A percentile compares a stretch with the other conserved stretches of the same genome.
Conservation (phyloP, 2,329 filamentous ascomycete genomes). For the Penicillium hesseltinei region DNA sequence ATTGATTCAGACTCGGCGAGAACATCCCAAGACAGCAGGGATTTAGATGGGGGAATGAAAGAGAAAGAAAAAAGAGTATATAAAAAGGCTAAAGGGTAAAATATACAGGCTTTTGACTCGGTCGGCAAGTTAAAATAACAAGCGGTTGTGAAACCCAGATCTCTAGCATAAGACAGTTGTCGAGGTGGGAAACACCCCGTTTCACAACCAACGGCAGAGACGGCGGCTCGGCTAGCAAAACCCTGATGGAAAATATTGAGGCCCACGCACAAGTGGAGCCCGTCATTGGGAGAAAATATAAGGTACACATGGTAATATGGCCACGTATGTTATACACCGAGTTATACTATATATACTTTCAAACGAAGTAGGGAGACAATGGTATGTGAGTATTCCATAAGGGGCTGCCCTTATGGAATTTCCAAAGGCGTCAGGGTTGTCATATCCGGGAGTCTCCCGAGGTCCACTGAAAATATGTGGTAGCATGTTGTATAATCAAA, state of each 20-base stretch:
- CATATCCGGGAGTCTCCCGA: conserved; percentile 1
- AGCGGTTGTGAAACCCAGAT: conserved; percentile 18
- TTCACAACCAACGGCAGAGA: conserved; percentile 20
- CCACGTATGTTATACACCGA: background rate
- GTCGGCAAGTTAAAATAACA: conserved; percentile 9
- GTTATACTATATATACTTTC: background rate
- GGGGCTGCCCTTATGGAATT: background rate
- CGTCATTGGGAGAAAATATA: background rate
- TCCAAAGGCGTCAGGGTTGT: background rate
- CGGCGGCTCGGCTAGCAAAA: conserved; percentile 24
- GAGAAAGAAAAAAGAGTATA: background rate
- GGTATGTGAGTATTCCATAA: background rate
- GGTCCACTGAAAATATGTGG: background rate
- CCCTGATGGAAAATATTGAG: conserved; percentile 8
- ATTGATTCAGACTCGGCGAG: background rate
- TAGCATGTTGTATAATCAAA: background rate
- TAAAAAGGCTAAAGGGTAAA: background rate
- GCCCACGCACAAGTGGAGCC: conserved; percentile 13
- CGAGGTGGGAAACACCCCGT: conserved; percentile 2
- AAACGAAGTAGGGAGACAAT: background rate
- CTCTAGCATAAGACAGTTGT: background rate
- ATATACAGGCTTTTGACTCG: background rate
- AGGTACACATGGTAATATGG: background rate
- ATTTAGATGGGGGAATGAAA: background rate
- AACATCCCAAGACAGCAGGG: background rate